Base-by-base conservation (phyloP, 2,329 filamentous ascomycete species). In the Dichotomopilus funicola region DNA sequence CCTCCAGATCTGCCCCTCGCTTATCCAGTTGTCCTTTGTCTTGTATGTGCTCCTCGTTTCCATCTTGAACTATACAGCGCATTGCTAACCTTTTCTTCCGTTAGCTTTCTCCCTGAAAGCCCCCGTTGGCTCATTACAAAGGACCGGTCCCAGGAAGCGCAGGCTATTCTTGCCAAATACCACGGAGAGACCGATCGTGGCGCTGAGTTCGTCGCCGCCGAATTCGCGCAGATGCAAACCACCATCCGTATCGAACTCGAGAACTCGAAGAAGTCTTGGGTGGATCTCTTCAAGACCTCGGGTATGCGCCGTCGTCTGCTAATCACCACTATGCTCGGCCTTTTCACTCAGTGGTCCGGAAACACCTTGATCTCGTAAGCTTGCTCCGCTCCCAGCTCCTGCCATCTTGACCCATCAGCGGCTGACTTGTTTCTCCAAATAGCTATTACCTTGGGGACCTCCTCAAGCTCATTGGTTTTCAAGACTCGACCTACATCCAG, bases 91-190 rank as follows among this genome's bases (percentile, higher is more conserved):
- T 13, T 35, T 34, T 12, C 37, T 9, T 12, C 9, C 11, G 19
- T 13, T 37, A 63, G 62, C 40, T 61, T 64, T 35, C 57, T 65
- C 11, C 82, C 82, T 0, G 83, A 86, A 59, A 81, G 76, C 0
- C 83, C 83, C 1, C 74, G 83, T 40, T 85, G 77, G 75, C 66
- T 83, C 34, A 72, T 83, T 44, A 73, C 75, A 38, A 73, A 79
- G 58, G 78, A 79, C 36, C 71, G 73, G 27, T 57, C 66, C 1
- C 74, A 79, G 5, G 71, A 82, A 61, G 81, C 81, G 0, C 73
- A 70, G 12, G 68, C 69, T 0, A 76, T 81, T 33, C 64, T 84
- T 0, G 70, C 75, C 61, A 78, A 78, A 54, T 79, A 78, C 42
- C 77, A 81, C 52, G 77, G 74, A 31, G 77, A 79, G 56, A 70